Conservation (phyloP, 2,329 filamentous ascomycete species). For the Fusarium neocosmosporiellum region DNA sequence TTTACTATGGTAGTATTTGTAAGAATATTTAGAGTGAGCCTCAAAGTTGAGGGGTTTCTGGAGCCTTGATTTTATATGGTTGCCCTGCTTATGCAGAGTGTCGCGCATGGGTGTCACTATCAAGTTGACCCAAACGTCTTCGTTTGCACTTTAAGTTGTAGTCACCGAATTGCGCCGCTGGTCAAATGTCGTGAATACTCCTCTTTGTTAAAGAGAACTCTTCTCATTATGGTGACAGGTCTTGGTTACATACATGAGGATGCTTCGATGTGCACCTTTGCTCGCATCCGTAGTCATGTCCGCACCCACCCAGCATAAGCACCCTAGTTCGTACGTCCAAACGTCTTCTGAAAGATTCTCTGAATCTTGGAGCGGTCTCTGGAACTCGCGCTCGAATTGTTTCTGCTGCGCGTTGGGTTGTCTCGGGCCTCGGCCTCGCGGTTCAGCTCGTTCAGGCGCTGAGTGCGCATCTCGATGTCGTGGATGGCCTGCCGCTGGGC, state of each 20-base stretch:
- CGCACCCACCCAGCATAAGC: not conserved
- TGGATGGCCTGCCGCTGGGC: constrained; percentile 38
- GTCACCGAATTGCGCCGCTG: not conserved
- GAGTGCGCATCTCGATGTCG: constrained; percentile 17
- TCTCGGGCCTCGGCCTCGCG: constrained; percentile 2
- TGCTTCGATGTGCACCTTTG: not conserved
- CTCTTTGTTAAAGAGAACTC: not conserved
- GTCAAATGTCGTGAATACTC: not conserved
- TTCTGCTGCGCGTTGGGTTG: not conserved
- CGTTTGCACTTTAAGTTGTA: not conserved
- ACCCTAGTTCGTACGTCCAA: constrained; percentile 4
- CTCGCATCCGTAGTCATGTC: not conserved
- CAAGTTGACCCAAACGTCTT: not conserved
- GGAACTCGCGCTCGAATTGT: not conserved
- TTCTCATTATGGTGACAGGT: not conserved
- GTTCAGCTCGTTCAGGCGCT: not conserved
- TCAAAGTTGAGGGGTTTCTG: no score
- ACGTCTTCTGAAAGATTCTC: constrained; percentile 14
- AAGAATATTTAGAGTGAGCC: no score
- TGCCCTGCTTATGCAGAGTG: not conserved
- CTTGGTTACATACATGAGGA: not conserved
- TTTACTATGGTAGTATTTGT: no score
- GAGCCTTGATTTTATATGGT: no score
- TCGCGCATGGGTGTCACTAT: not conserved
- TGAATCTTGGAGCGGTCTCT: not conserved